Evolutionary conservation across 106 monocot species (phyloP), one percentile per base, ranked within the genome.

Genomic region (Dioscorea dumetorum): DNA sequence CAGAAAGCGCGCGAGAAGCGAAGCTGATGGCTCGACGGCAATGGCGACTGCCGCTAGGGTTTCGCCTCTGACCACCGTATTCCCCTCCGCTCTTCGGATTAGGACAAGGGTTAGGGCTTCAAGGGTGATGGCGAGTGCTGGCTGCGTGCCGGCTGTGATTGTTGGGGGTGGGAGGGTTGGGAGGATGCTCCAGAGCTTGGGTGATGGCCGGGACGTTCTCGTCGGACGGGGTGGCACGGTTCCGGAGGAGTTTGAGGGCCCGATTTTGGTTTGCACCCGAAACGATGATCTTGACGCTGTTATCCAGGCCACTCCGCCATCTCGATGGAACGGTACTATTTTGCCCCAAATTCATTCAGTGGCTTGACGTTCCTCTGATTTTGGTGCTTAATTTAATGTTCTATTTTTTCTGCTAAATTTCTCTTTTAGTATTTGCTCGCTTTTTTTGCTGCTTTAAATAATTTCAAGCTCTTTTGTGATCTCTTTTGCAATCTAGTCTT

Each of bases 261-360:
- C 94, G 15, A 90, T 94, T 52, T 53, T 90, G 32, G 94, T 94
- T n/a, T 94, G 94, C 82, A 94, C 94, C 48, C 72, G 94, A 57
- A 94, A 94, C 74, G 94, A 94, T 73, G 94, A 94, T 65, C 90
- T 94, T 32, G 90, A 94, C 34, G 84, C 90, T 17, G 94, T 94
- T 34, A 85, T 94, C n/a, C 71, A 80, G 4, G 62, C 84, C 66
- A 90, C 90, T 4, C 90, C 90, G 8, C 64, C 60, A 0, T 85
- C 90, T 32, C 82, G 90, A 33, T 85, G 90, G 90, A 82, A 64
- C 57, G 94, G 94, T 94, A 87, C 24, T 6, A 12, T 12, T 12
- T 18, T 59, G 20, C 10, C 12, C 12, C 19, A 23, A 22, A 9
- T 14, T 57, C 58, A 18, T 61, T 21, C 49, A 6, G 22, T 32